Percentiles rank a stretch among this genome's conserved stretches.
These are phyloP conservation scores for Plantago elongata DNA, from an alignment of 257 asterid genomes.

Conservation along the genomic window DNA sequence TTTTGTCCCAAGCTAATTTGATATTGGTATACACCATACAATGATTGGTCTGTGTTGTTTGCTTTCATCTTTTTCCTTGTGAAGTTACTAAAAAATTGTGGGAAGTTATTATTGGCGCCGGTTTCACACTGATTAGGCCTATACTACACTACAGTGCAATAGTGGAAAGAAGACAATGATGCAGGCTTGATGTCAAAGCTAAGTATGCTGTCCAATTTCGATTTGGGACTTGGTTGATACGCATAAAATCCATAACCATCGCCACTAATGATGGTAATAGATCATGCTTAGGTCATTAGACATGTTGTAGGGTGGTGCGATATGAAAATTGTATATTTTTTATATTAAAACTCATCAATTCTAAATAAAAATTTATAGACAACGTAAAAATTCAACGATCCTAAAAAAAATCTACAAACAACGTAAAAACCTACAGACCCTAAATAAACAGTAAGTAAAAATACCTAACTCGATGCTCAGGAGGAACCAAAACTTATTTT, in stretches of 20 bases:
- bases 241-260: constrained; percentile 27
- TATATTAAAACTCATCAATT: no score
- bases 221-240: constrained; percentile 32
- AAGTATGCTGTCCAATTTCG: constrained; percentile 54
- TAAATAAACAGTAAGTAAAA: no score
- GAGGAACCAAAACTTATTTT: no score
- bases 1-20: constrained; percentile 5
- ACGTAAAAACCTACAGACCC: no score
- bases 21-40: constrained; percentile 11
- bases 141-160: neutral
- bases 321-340: no score
- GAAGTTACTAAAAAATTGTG: constrained; percentile 3
- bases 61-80: neutral
- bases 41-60: constrained; percentile 21
- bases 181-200: constrained; percentile 62
- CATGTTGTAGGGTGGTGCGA: no score
- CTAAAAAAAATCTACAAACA: no score
- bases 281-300: constrained; percentile 29
- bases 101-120: constrained; percentile 9
- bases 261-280: constrained; percentile 9
- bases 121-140: constrained; percentile 22
- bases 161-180: constrained; percentile 34
- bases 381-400: no score
- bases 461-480: no score
- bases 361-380: no score